These are phyloP conservation scores for Suillus ampliporus DNA, from an alignment of 768 basidiomycete genomes.

Conservation along the genomic window DNA sequence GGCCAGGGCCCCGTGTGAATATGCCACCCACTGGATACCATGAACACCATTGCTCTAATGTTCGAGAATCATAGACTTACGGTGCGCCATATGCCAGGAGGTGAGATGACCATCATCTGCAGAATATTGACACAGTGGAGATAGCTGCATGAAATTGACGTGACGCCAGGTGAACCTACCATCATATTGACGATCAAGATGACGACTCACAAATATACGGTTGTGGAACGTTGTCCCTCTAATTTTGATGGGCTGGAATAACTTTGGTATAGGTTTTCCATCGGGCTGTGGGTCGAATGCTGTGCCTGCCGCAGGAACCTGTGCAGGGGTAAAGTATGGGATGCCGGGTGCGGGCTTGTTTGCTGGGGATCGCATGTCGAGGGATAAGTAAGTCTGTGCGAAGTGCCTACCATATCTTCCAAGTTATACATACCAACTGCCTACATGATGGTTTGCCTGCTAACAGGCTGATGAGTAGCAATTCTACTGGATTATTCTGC, in stretches of 20 bases:
- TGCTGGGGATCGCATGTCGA: background rate
- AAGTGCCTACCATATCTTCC: background rate
- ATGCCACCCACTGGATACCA: slow-evolving; percentile 46
- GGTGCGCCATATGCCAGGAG: slow-evolving; percentile 84
- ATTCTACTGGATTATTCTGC: background rate
- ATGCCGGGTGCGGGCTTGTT: slow-evolving; percentile 47
- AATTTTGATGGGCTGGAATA: slow-evolving; percentile 73
- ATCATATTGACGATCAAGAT: background rate
- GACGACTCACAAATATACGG: slow-evolving; percentile 67
- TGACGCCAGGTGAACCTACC: background rate
- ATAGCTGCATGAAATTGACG: slow-evolving; percentile 37
- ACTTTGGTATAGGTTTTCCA: slow-evolving; percentile 44
- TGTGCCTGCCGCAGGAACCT: slow-evolving; percentile 50
- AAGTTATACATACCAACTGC: background rate
- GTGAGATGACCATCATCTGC: slow-evolving; percentile 76
- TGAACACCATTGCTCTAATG: background rate
- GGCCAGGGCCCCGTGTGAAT: slow-evolving; percentile 73
- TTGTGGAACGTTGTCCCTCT: slow-evolving; percentile 72
- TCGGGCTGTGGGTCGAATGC: slow-evolving; percentile 46
- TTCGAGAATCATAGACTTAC: slow-evolving; percentile 34
- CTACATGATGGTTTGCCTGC: no score
- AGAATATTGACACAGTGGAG: slow-evolving; percentile 88
- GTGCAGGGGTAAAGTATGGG: slow-evolving; percentile 53
- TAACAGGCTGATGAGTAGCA: background rate
- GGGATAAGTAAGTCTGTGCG: no score